phyloP scores from a whole-genome alignment of 2,329 filamentous ascomycete genomes.

The Epichloe festucae region DNA sequence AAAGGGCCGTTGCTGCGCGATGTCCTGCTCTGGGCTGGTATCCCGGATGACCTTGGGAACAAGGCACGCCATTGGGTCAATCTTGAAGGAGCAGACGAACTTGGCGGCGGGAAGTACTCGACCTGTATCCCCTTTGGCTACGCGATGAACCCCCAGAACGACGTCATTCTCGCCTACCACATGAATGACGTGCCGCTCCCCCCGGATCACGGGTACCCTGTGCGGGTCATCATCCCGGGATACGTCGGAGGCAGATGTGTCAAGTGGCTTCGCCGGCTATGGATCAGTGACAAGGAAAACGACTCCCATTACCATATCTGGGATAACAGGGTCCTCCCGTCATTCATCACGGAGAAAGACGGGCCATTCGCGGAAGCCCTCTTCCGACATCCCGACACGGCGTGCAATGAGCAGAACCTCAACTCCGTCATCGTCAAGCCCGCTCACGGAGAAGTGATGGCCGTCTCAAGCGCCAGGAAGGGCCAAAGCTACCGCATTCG shows the following conservation, averaged over 20 bases:
- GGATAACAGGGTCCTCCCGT: slow-evolving; percentile 36
- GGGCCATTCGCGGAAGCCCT: slow-evolving; percentile 32
- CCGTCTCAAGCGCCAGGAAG: slow-evolving; percentile 22
- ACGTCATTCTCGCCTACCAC: slow-evolving; percentile 9
- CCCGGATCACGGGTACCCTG: slow-evolving; percentile 33
- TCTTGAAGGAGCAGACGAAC: slow-evolving; percentile 35
- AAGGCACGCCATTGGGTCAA: slow-evolving; percentile 25
- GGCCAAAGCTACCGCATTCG: slow-evolving; percentile 23
- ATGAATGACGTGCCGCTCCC: slow-evolving; percentile 31
- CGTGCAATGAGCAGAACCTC: slow-evolving; percentile 34
- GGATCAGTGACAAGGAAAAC: slow-evolving; percentile 28
- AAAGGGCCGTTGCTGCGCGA: slow-evolving; percentile 32
- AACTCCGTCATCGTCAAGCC: slow-evolving; percentile 34
- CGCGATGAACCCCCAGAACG: slow-evolving; percentile 10
- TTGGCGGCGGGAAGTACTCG: slow-evolving; percentile 32
- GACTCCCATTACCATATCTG: slow-evolving; percentile 29
- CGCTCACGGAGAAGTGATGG: slow-evolving; percentile 30
- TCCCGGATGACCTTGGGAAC: slow-evolving; percentile 12
- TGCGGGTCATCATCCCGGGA: slow-evolving; percentile 28
- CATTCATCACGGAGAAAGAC: slow-evolving; percentile 34
- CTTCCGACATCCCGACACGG: slow-evolving; percentile 34
- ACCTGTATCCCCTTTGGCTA: slow-evolving; percentile 35
- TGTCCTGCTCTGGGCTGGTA: slow-evolving; percentile 28
- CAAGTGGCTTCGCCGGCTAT: slow-evolving; percentile 32
- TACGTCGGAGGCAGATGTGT: slow-evolving; percentile 30